phyloP scores from a whole-genome alignment of 2,329 filamentous ascomycete species.

The Stagonosporopsis rhizophila region DNA sequence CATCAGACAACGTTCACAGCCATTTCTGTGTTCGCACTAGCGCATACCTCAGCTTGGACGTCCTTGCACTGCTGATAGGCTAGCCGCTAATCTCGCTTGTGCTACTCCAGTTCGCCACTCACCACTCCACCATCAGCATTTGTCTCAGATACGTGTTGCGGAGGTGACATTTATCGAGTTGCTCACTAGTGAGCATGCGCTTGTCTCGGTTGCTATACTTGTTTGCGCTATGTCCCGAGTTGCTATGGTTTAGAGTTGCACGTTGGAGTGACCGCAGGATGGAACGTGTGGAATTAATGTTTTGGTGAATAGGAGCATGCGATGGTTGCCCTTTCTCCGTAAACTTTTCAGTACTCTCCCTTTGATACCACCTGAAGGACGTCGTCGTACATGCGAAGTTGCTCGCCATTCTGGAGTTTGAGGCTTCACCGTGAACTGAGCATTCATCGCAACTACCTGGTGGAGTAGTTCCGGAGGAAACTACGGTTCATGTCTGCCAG shows the following conservation, averaged over 20 bases:
- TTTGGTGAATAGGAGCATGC: background rate
- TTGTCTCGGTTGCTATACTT: conserved; percentile 6
- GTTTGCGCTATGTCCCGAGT: background rate
- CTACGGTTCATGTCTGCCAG: background rate
- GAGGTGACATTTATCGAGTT: conserved; percentile 7
- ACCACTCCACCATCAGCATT: conserved; percentile 3
- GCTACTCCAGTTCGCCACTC: conserved; percentile 7
- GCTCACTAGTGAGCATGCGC: background rate
- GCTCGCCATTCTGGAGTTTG: background rate
- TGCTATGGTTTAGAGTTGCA: background rate
- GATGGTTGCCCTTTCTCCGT: conserved; percentile 1
- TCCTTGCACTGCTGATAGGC: conserved; percentile 2
- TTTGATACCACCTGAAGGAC: conserved; percentile 13
- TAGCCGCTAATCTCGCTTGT: conserved; percentile 13
- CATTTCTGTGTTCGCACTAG: conserved; percentile 2
- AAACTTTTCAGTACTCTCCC: background rate
- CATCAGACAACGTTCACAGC: conserved; percentile 8
- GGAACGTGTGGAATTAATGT: conserved; percentile 13
- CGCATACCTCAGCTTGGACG: background rate
- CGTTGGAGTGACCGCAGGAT: conserved; percentile 8
- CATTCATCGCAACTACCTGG: background rate
- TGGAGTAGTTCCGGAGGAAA: background rate
- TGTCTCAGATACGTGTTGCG: conserved; percentile 7
- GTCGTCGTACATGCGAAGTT: background rate
- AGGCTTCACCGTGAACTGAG: background rate